These are phyloP conservation scores for Somion occarium DNA, from an alignment of 1,284 basidiomycete species.

Conservation along the genomic window DNA sequence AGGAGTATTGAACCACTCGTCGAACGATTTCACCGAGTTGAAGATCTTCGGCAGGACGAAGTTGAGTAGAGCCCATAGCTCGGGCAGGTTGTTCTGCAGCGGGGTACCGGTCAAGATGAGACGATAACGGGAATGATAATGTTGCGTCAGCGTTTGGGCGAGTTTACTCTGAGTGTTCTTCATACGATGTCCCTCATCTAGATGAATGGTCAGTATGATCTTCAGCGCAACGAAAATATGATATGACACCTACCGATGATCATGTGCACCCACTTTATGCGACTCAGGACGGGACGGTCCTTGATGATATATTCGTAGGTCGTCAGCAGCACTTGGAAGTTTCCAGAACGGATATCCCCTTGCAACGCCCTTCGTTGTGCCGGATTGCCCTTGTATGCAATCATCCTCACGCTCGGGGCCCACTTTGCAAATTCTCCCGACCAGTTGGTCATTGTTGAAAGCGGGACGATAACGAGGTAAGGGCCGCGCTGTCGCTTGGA, in stretches of 20 bases:
- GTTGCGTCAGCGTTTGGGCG: conserved; percentile 87
- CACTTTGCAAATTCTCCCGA: conserved; percentile 95
- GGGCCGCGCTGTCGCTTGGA: conserved; percentile 89
- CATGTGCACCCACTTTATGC: conserved; percentile 98
- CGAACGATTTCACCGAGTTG: conserved; percentile 99
- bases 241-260: conserved; percentile 73
- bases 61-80: conserved; percentile 97
- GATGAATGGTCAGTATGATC: not conserved
- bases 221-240: not conserved
- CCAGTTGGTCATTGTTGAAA: conserved; percentile 99
- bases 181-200: conserved; percentile 99
- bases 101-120: conserved; percentile 98
- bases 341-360: conserved; percentile 67
- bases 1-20: conserved; percentile 99
- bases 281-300: conserved; percentile 85
- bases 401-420: conserved; percentile 84
- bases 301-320: conserved; percentile 99
- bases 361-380: conserved; percentile 73
- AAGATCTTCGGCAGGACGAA: conserved; percentile 98
- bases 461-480: conserved; percentile 95
- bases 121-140: conserved; percentile 91
- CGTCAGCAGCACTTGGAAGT: conserved; percentile 95
- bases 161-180: conserved; percentile 98
- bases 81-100: conserved; percentile 97
- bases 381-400: conserved; percentile 95